Base-by-base conservation (phyloP, 2,329 filamentous ascomycete species). In the Diaporthe nobilis region DNA sequence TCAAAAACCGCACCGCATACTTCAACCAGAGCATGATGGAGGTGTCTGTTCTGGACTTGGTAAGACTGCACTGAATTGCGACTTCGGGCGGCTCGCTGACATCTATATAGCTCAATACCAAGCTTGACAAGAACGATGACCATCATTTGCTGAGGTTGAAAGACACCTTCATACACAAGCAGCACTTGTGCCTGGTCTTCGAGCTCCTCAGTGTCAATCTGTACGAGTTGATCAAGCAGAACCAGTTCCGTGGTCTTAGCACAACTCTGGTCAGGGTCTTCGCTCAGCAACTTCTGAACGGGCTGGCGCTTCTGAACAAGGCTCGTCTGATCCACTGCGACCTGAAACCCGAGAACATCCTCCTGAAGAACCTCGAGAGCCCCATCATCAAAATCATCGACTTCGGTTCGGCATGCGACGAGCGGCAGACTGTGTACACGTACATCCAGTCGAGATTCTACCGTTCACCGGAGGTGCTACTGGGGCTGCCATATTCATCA, bases 1-100 rank as follows among this genome's bases (percentile, higher is more conserved):
- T 99, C 87, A 99, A 99, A 87, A 99, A 99, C 85, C 93, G 96
- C 81, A 99, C 97, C 2, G 97, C 97, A 51, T 99, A 99, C 85
- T 99, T 99, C 88, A 99, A 99, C 83, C 97, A 99, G 85, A 98
- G 97, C 85, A 99, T 99, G 97, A 99, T 99, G 97, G 97, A 99
- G 83, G 97, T 99, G 44, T 99, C 97, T 2, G 97, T 99, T 34
- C 89, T 99, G 75, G 97, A 99, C 85, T 83, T 99, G 89, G 95
- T 97, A 89, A 75, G 91, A 80, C 65, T 72, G 20, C 61, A 34
- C 55, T 42, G 71, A 15, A 13, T 79, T 42, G 22, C 47, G 25
- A n/a, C 12, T 15, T n/a, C 28, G 9, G 42, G 58, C n/a, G 39
- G 17, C 20, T 60, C 75, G 31, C 60, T 78, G 37, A 78, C 61